Evolutionary conservation across 2,329 filamentous ascomycete species (phyloP).

Genomic region (Colletotrichum eleusines): DNA sequence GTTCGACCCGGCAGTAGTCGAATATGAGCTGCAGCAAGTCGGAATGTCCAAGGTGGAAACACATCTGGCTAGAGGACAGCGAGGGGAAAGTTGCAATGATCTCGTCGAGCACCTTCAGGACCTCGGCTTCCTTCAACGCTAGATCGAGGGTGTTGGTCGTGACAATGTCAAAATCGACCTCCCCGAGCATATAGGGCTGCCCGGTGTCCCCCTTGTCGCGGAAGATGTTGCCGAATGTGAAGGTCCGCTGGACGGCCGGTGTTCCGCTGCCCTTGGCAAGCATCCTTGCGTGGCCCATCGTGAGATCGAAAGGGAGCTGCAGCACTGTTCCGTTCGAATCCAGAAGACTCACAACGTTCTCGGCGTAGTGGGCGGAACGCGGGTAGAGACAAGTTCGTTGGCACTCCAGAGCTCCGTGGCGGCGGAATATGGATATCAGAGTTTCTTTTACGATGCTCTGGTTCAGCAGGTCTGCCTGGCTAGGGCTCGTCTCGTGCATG

Average conservation of each 20-base stretch:
- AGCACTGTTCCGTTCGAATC: conserved; percentile 88
- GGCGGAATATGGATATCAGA: conserved; percentile 82
- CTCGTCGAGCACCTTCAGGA: conserved; percentile 94
- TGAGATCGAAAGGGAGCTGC: conserved; percentile 94
- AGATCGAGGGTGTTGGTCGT: conserved; percentile 84
- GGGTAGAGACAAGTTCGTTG: conserved; percentile 83
- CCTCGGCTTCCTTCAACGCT: conserved; percentile 91
- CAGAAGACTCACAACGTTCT: conserved; percentile 82
- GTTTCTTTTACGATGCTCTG: conserved; percentile 80
- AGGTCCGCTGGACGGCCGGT: conserved; percentile 78
- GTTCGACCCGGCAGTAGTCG: conserved; percentile 85
- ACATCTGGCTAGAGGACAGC: conserved; percentile 79
- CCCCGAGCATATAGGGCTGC: conserved; percentile 84
- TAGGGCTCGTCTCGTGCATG: conserved; percentile 68
- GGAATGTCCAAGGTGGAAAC: conserved; percentile 91
- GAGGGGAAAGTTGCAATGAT: conserved; percentile 85
- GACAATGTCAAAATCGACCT: conserved; percentile 97
- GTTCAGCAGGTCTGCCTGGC: conserved; percentile 73
- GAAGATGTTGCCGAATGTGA: conserved; percentile 89
- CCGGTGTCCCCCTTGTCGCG: conserved; percentile 82
- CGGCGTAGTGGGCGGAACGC: conserved; percentile 80
- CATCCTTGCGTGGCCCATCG: conserved; percentile 86
- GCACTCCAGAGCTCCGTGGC: conserved; percentile 89
- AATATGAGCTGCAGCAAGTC: conserved; percentile 89
- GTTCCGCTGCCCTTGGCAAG: conserved; percentile 78